Evolutionary conservation across 495 filamentous ascomycete genomes (phyloP), one percentile per base, ranked within the genome.

Genomic region (Schizothecium vesticola): DNA sequence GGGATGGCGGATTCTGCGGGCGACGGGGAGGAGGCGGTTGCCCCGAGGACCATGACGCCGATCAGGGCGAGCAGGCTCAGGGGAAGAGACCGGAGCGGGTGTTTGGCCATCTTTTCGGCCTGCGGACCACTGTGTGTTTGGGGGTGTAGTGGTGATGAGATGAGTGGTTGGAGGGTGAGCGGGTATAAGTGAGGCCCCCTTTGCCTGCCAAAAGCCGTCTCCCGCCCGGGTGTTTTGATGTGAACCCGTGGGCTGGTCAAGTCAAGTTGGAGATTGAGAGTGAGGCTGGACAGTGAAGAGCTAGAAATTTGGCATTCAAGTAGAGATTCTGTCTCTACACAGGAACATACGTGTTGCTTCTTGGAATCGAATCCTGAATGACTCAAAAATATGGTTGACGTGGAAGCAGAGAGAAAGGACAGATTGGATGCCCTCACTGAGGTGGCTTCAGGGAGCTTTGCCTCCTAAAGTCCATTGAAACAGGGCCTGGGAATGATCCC

Each of bases 361-460:
- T 2, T 51, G 19, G 4, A n/a, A 26, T 9, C n/a, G n/a, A 26
- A 3, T 21, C 56, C 57, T 23, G 13, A 70, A 71, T 71, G 70
- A 74, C 56, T 73, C 67, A 73, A 57, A 65, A 28, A 69, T 56
- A n/a, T 51, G 43, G 43, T 51, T 51, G 43, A 51, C 43, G 43
- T 51, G 43, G 67, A 77, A 71, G 12, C n/a, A 26, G 3, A 70
- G 21, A 70, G 70, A 77, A 76, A 77, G 76, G 76, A 72, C 75
- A 77, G 72, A 66, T 75, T 51, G 6, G 43, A 43, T n/a, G 7
- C 12, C 43, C 36, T 51, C 16, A 51, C 43, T 51, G 26, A 6
- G 67, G 43, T 29, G 21, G 28, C n/a, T 62, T 55, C 26, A 64
- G 24, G 56, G 22, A 31, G 64, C 56, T 75, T 72, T 28, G 64